These are phyloP conservation scores for Miscanthus lutarioriparius DNA, from an alignment of 176 grass and related monocot species.

Conservation along the genomic window DNA sequence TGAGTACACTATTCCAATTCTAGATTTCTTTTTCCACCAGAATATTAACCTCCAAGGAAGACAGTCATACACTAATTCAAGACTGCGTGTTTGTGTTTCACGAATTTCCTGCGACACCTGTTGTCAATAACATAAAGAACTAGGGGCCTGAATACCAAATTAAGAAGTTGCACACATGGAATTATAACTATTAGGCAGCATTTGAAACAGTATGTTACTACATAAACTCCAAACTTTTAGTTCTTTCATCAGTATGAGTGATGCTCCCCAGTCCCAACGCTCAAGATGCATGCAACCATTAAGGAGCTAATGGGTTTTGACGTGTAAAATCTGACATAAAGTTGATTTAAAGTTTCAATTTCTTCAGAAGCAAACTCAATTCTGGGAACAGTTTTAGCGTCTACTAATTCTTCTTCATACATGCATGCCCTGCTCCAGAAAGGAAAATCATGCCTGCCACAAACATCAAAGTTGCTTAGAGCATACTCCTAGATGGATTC, in stretches of 20 bases:
- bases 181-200: not conserved
- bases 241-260: not conserved
- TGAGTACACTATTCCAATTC: slow-evolving; percentile 16
- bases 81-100: not conserved
- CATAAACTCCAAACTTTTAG: not conserved
- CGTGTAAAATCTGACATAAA: not conserved
- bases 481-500: not conserved
- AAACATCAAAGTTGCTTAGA: not conserved
- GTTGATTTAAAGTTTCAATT: not conserved
- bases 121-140: not conserved
- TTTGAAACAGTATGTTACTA: not conserved
- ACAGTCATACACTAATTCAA: slow-evolving; percentile 4
- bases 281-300: not conserved
- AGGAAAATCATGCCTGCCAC: not conserved
- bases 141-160: not conserved
- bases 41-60: slow-evolving; percentile 12
- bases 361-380: not conserved
- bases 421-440: not conserved
- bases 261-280: not conserved
- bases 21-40: not conserved
- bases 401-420: not conserved
- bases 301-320: not conserved
- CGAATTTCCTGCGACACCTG: not conserved
- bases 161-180: not conserved
- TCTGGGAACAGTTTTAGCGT: not conserved